Base-by-base conservation (phyloP, 352 stramenopile species). In the Phytophthora podocarpi region DNA sequence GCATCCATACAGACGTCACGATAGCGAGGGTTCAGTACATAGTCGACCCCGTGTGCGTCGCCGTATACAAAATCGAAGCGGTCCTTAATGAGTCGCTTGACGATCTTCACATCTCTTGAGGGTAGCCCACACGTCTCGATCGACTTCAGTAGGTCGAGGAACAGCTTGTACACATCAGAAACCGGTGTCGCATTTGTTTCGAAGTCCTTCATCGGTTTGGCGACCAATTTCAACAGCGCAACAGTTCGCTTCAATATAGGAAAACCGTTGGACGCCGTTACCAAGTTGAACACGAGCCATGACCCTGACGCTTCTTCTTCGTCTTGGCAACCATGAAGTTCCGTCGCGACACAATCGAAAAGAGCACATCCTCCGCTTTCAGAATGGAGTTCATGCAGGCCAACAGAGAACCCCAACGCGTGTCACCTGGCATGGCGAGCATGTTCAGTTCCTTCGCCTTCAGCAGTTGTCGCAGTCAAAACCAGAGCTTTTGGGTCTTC, bases 41-140 rank as follows among this genome's bases (percentile, higher is more conserved):
- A 80, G 15, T 64, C 70, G 16, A 85, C 53, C 15, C 75, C 75
- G 21, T 80, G 72, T 1, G 50, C 68, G n/a, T 82, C 75, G 5
- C 75, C 70, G 31, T n/a, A n/a, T n/a, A n/a, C n/a, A n/a, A n/a
- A n/a, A n/a, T n/a, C n/a, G n/a, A n/a, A n/a, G n/a, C n/a, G 72
- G 24, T 76, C 70, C 3, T 5, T 24, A 24, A 42, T 42, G 3
- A 42, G 11, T 24, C 3, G n/a, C n/a, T n/a, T n/a, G n/a, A n/a
- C n/a, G n/a, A n/a, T 23, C 2, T 42, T 42, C 8, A 45, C 37
- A 13, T 5, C 5, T 2, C n/a, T 30, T 28, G 8, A n/a, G n/a
- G n/a, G n/a, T n/a, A n/a, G n/a, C n/a, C n/a, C n/a, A n/a, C n/a
- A n/a, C n/a, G n/a, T n/a, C n/a, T n/a, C n/a, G n/a, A n/a, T n/a